phyloP scores from a whole-genome alignment of 192 early-diverging fungal species.

The Coemansia asiatica region DNA sequence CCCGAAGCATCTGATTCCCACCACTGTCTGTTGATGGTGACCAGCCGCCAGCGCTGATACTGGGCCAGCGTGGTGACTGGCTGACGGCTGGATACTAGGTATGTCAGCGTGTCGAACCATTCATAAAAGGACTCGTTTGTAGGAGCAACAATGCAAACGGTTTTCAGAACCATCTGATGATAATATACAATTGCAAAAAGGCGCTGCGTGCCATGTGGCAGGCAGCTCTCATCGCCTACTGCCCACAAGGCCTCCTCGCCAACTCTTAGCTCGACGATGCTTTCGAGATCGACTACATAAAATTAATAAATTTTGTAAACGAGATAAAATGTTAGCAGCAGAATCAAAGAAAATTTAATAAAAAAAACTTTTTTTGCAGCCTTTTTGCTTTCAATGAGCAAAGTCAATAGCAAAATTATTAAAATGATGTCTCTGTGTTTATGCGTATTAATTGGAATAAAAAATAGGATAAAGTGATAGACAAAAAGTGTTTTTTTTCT shows the following conservation, averaged over 20 bases:
- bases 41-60: conserved; percentile 44
- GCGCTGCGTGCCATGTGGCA: conserved; percentile 40
- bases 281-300: conserved; percentile 52
- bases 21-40: conserved; percentile 49
- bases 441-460: too few species aligned
- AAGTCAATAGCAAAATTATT: too few species aligned
- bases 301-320: not conserved
- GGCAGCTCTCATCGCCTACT: conserved; percentile 34
- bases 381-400: too few species aligned
- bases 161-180: conserved; percentile 39
- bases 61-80: conserved; percentile 29
- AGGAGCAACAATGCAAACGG: conserved; percentile 40
- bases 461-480: not conserved
- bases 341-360: not conserved
- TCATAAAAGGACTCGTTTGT: conserved; percentile 36
- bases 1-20: conserved; percentile 42
- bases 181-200: conserved; percentile 53
- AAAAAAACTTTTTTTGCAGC: too few species aligned
- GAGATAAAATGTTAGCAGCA: not conserved
- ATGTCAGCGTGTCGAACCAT: conserved; percentile 46
- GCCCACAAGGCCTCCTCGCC: conserved; percentile 52
- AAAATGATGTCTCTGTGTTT: too few species aligned
- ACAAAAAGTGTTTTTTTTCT: too few species aligned
- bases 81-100: conserved; percentile 33
- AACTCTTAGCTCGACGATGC: conserved; percentile 49